Conservation (phyloP, 352 stramenopile species). For the Blastocystis sp. region DNA sequence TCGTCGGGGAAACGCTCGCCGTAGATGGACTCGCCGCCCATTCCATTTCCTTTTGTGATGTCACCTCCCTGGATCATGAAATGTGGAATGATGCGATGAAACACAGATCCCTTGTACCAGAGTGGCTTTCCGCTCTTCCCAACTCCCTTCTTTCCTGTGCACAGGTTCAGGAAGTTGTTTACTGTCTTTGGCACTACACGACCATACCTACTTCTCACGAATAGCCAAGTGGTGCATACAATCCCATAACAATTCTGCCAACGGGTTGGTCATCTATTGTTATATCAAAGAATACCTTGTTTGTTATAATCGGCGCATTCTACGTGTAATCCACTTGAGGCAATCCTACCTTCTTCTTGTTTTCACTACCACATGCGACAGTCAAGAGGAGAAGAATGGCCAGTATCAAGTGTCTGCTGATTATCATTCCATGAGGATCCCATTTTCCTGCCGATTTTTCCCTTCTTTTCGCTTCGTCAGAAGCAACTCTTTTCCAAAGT, state of each 20-base stretch:
- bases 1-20: constrained; percentile 73
- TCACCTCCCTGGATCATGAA: constrained; percentile 93
- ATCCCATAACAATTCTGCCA: constrained; percentile 86
- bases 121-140: constrained; percentile 79
- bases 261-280: constrained; percentile 83
- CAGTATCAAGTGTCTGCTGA: neutral
- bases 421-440: neutral
- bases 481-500: neutral
- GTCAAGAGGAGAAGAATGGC: neutral
- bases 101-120: constrained; percentile 97
- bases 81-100: constrained; percentile 97
- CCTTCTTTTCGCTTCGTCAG: neutral
- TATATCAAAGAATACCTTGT: constrained; percentile 92
- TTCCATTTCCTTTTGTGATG: constrained; percentile 85
- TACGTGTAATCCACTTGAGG: neutral
- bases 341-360: neutral
- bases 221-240: constrained; percentile 76
- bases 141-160: constrained; percentile 90
- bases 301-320: constrained; percentile 43
- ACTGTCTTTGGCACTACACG: constrained; percentile 70
- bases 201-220: constrained; percentile 33
- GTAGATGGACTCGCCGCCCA: constrained; percentile 82
- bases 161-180: constrained; percentile 77
- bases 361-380: constrained; percentile 77
- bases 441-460: neutral